These are phyloP conservation scores for Aspergillus sp. DNA, from an alignment of 2,329 filamentous ascomycete genomes.

Conservation along the genomic window DNA sequence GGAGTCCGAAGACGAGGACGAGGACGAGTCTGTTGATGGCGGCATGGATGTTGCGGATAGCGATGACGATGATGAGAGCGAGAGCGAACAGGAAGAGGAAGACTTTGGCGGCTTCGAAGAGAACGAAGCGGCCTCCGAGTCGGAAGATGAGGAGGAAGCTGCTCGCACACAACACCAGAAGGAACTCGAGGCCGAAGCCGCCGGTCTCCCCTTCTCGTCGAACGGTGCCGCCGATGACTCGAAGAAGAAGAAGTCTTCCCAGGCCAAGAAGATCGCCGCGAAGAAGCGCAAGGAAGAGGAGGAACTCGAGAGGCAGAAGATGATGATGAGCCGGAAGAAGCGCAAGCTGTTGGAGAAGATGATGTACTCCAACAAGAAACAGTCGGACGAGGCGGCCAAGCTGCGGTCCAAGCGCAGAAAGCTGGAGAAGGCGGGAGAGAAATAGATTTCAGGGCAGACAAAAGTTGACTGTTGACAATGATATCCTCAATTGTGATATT, in stretches of 20 bases:
- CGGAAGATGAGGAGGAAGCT: slow-evolving; percentile 60
- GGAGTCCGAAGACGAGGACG: slow-evolving; percentile 44
- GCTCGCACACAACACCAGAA: slow-evolving; percentile 72
- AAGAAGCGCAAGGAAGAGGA: slow-evolving; percentile 70
- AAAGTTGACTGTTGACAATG: slow-evolving; percentile 24
- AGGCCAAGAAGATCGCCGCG: slow-evolving; percentile 67
- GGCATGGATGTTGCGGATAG: slow-evolving; percentile 52
- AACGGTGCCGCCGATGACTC: slow-evolving; percentile 55
- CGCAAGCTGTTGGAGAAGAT: slow-evolving; percentile 97
- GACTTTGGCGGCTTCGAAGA: slow-evolving; percentile 54
- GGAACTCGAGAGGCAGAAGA: slow-evolving; percentile 88
- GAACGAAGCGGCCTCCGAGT: slow-evolving; percentile 47
- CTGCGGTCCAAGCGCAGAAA: slow-evolving; percentile 86
- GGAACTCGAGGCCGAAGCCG: slow-evolving; percentile 89
- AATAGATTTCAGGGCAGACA: slow-evolving; percentile 20
- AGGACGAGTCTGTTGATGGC: slow-evolving; percentile 43
- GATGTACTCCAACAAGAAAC: slow-evolving; percentile 91
- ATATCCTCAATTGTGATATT: slow-evolving; percentile 23
- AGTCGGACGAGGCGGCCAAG: slow-evolving; percentile 84
- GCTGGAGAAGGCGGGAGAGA: slow-evolving; percentile 62
- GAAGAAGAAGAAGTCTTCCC: slow-evolving; percentile 68
- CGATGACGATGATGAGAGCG: slow-evolving; percentile 48
- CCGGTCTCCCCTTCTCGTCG: slow-evolving; percentile 57
- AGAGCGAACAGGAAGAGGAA: slow-evolving; percentile 39
- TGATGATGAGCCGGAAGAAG: slow-evolving; percentile 98